Conservation (phyloP, 768 basidiomycete species). For the Tylopilus felleus region DNA sequence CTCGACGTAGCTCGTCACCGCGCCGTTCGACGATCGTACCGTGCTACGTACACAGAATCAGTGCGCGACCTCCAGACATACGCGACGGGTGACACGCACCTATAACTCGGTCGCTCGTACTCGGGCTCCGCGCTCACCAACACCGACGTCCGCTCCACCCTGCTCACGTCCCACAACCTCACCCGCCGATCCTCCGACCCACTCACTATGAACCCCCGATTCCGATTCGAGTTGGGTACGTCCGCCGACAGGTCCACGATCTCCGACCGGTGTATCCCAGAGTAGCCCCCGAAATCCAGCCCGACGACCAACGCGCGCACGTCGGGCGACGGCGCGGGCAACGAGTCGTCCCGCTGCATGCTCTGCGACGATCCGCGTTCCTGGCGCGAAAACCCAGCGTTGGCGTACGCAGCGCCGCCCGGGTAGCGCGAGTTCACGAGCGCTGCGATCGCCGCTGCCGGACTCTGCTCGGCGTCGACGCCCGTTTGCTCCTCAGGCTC, state of each 20-base stretch:
- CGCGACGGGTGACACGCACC: slow-evolving; percentile 40
- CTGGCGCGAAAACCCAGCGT: slow-evolving; percentile 19
- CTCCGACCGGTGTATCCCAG: slow-evolving; percentile 49
- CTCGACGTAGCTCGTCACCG: slow-evolving; percentile 56
- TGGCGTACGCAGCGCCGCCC: slow-evolving; percentile 27
- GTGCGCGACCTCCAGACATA: not conserved
- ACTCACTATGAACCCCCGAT: slow-evolving; percentile 74
- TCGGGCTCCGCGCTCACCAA: slow-evolving; percentile 79
- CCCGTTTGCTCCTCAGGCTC: slow-evolving; percentile 53
- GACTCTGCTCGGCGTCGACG: slow-evolving; percentile 55
- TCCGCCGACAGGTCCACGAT: slow-evolving; percentile 44
- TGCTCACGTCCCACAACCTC: slow-evolving; percentile 82
- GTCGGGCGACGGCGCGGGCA: slow-evolving; percentile 56
- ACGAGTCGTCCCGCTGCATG: slow-evolving; percentile 31
- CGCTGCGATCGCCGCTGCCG: slow-evolving; percentile 75
- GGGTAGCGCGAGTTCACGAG: slow-evolving; percentile 69
- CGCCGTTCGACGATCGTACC: slow-evolving; percentile 35
- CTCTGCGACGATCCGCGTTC: slow-evolving; percentile 34
- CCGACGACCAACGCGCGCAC: slow-evolving; percentile 70
- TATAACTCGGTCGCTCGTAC: slow-evolving; percentile 71
- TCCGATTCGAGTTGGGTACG: slow-evolving; percentile 37
- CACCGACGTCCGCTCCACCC: slow-evolving; percentile 68
- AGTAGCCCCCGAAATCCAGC: slow-evolving; percentile 72
- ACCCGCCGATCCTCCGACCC: slow-evolving; percentile 90
- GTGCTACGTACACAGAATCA: slow-evolving; percentile 25